Conservation (phyloP, 148 eudicot species). For the Pouteria glomerata region DNA sequence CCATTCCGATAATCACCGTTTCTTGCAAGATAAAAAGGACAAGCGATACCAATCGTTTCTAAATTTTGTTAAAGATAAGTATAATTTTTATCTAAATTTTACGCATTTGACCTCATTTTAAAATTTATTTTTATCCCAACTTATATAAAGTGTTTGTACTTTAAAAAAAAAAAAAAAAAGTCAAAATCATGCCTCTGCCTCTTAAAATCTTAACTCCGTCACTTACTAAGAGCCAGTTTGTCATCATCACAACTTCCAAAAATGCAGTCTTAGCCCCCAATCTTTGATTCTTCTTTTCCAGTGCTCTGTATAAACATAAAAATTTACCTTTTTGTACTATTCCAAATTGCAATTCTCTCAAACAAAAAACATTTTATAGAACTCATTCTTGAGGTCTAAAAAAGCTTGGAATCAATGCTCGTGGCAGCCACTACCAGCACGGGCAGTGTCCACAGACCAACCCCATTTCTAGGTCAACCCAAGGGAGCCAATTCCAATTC, state of each 20-base stretch:
- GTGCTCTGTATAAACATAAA: constrained; percentile 1
- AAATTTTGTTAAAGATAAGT: too few relatives aligned
- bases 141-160: too few relatives aligned
- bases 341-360: constrained; percentile 11
- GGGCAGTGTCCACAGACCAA: constrained; percentile 54
- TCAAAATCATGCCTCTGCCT: too few relatives aligned
- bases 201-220: too few relatives aligned
- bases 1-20: too few relatives aligned
- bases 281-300: constrained; percentile 11
- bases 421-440: constrained; percentile 43
- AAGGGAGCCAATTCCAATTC: constrained; percentile 46
- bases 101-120: too few relatives aligned
- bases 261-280: constrained; percentile 34
- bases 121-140: too few relatives aligned
- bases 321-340: neutral
- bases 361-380: neutral
- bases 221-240: neutral
- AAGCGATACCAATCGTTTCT: too few relatives aligned
- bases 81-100: too few relatives aligned
- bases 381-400: neutral
- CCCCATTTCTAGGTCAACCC: constrained; percentile 76
- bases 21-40: too few relatives aligned
- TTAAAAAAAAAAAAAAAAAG: too few relatives aligned
- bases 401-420: constrained; percentile 51
- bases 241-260: constrained; percentile 39